These are phyloP conservation scores for Conticribra weissflogii DNA, from an alignment of 108 stramenopile species.

Conservation along the genomic window DNA sequence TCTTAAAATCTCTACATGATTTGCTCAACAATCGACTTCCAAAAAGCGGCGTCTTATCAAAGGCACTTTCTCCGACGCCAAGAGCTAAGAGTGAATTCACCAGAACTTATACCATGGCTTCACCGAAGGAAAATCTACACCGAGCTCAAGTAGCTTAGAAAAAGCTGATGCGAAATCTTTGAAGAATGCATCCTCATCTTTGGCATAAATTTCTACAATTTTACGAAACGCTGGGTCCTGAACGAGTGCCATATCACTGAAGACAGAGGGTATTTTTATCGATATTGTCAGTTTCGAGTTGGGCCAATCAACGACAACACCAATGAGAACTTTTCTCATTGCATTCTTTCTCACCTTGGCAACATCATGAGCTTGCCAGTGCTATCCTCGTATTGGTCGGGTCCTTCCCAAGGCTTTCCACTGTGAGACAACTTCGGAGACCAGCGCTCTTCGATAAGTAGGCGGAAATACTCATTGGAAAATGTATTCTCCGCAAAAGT, in stretches of 20 bases:
- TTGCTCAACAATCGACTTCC: too few relatives aligned
- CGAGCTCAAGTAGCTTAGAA: constrained; percentile 80
- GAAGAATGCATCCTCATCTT: constrained; percentile 91
- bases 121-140: constrained; percentile 67
- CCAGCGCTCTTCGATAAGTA: constrained; percentile 92
- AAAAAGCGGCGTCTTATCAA: too few relatives aligned
- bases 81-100: too few relatives aligned
- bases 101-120: constrained; percentile 86
- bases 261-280: neutral
- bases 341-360: constrained; percentile 30
- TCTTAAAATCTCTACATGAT: too few relatives aligned
- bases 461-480: constrained; percentile 96
- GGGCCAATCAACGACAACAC: neutral
- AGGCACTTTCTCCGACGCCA: too few relatives aligned
- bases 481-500: constrained; percentile 95
- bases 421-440: constrained; percentile 86
- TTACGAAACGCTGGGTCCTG: constrained; percentile 85
- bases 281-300: constrained; percentile 65
- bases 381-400: constrained; percentile 92
- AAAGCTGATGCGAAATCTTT: constrained; percentile 86
- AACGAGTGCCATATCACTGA: constrained; percentile 84
- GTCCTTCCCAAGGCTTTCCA: constrained; percentile 87
- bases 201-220: constrained; percentile 90
- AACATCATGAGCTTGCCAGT: constrained; percentile 86
- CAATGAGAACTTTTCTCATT: neutral